phyloP scores from a whole-genome alignment of 345 rosid species.

The Isatis tinctoria region DNA sequence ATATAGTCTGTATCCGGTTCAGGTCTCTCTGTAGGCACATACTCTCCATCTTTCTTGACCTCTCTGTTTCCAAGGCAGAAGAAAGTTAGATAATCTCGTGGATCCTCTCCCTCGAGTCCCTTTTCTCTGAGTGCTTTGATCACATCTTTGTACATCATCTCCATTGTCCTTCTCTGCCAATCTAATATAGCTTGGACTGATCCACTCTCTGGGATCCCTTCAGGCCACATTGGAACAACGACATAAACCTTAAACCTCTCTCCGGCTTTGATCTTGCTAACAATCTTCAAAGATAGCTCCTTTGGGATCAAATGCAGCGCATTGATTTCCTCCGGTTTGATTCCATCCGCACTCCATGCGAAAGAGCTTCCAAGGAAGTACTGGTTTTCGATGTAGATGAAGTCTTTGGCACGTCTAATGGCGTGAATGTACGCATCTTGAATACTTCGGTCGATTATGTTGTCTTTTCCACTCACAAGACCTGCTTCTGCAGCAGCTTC shows the following conservation, averaged over 20 bases:
- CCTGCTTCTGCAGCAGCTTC: constrained; percentile 96
- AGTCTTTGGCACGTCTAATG: constrained; percentile 91
- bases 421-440: constrained; percentile 96
- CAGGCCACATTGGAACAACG: constrained; percentile 99
- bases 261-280: constrained; percentile 84
- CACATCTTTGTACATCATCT: constrained; percentile 90
- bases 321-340: constrained; percentile 85
- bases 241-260: constrained; percentile 83
- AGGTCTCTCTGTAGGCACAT: constrained; percentile 74
- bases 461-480: constrained; percentile 94
- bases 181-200: constrained; percentile 94
- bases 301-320: constrained; percentile 88
- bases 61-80: constrained; percentile 97
- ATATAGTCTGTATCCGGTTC: constrained; percentile 79
- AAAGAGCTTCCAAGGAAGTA: constrained; percentile 95
- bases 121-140: constrained; percentile 68
- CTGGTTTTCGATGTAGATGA: constrained; percentile 91
- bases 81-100: constrained; percentile 81
- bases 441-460: constrained; percentile 90
- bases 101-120: constrained; percentile 63
- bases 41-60: constrained; percentile 82
- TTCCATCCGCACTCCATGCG: constrained; percentile 74
- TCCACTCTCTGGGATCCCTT: constrained; percentile 90
- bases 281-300: constrained; percentile 91
- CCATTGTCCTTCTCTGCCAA: constrained; percentile 97